Evolutionary conservation across 2,329 filamentous ascomycete genomes (phyloP).

Genomic region (Aspergillus sp.): DNA sequence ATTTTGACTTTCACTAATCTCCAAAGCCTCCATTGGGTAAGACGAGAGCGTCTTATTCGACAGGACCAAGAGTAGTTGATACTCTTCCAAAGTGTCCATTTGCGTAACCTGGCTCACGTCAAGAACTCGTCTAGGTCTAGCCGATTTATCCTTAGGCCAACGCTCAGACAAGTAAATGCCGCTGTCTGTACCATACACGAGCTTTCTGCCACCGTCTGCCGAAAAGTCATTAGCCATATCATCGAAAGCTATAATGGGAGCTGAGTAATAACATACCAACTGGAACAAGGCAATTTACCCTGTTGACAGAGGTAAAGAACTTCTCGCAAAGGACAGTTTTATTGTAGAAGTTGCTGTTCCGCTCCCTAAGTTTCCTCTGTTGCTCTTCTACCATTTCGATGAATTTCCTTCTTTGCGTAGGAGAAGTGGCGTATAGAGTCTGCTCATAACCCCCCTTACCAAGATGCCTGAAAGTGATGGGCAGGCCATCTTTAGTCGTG

Average conservation of each 20-base stretch:
- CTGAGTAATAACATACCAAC: slow-evolving; percentile 63
- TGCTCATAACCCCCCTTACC: slow-evolving; percentile 94
- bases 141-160: slow-evolving; percentile 75
- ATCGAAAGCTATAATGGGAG: not conserved
- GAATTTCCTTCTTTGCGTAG: slow-evolving; percentile 90
- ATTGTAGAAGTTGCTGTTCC: slow-evolving; percentile 68
- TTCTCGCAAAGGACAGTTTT: slow-evolving; percentile 73
- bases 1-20: slow-evolving; percentile 72
- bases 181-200: slow-evolving; percentile 91
- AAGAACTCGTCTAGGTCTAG: slow-evolving; percentile 77
- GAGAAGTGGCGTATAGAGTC: slow-evolving; percentile 82
- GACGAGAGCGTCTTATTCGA: slow-evolving; percentile 92
- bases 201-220: slow-evolving; percentile 85
- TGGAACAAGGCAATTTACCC: slow-evolving; percentile 92
- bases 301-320: slow-evolving; percentile 85
- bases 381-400: slow-evolving; percentile 92
- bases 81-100: slow-evolving; percentile 94
- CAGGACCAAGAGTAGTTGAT: slow-evolving; percentile 84
- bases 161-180: slow-evolving; percentile 92
- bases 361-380: slow-evolving; percentile 79
- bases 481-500: slow-evolving; percentile 73
- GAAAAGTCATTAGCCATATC: slow-evolving; percentile 18
- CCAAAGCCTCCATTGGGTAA: slow-evolving; percentile 82
- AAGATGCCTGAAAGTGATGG: slow-evolving; percentile 93
- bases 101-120: slow-evolving; percentile 88